These are phyloP conservation scores for Phytophthora quininea DNA, from an alignment of 352 stramenopile genomes.

Conservation along the genomic window DNA sequence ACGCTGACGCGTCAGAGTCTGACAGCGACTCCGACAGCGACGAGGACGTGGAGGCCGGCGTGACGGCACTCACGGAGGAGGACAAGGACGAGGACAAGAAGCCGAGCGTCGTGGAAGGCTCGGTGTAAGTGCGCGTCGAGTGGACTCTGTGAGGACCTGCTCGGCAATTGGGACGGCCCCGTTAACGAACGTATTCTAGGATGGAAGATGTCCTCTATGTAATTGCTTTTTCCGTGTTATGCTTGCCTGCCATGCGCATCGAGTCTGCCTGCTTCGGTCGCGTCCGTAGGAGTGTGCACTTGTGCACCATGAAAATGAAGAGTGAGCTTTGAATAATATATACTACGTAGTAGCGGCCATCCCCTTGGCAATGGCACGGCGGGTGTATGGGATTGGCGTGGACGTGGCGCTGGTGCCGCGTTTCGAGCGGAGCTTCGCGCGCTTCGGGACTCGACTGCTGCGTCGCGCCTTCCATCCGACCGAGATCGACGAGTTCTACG, in stretches of 20 bases:
- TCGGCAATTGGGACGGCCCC: neutral
- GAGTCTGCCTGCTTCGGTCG: too few species aligned
- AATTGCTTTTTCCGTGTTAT: neutral
- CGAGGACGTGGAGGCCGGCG: conserved; percentile 38
- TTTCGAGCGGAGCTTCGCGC: conserved; percentile 53
- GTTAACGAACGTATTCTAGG: conserved; percentile 4
- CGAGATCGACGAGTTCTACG: conserved; percentile 72
- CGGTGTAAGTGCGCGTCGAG: conserved; percentile 49
- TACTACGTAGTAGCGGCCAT: too few species aligned
- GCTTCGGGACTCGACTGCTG: conserved; percentile 74
- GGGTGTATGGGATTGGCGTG: conserved; percentile 73
- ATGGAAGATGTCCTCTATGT: neutral
- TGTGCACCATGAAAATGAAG: too few species aligned
- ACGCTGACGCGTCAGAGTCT: conserved; percentile 49
- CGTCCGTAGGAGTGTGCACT: too few species aligned
- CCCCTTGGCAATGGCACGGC: conserved; percentile 1
- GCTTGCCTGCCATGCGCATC: too few species aligned
- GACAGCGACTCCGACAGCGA: conserved; percentile 52
- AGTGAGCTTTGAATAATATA: too few species aligned
- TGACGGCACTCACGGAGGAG: conserved; percentile 36
- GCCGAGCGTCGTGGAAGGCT: conserved; percentile 61
- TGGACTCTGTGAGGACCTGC: neutral
- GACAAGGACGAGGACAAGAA: conserved; percentile 44
- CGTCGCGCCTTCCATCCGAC: conserved; percentile 58
- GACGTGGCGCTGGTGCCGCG: conserved; percentile 71